Conservation (phyloP, 169 alveolate species). For the Plasmodium berghei region DNA sequence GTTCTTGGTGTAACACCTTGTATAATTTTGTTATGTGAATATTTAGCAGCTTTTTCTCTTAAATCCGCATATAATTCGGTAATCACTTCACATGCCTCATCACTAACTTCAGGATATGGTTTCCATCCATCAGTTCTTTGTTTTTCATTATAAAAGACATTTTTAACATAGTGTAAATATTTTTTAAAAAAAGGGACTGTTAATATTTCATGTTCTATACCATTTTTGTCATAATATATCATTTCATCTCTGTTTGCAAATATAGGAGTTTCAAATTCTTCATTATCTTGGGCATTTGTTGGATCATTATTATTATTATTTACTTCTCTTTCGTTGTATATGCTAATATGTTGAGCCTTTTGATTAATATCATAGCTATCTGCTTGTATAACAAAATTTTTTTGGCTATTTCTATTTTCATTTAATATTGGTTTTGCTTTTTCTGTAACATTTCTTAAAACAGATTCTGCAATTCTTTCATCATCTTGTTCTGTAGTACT, state of each 20-base stretch:
- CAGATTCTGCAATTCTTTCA: conserved; percentile 85
- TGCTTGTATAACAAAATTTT: conserved; percentile 84
- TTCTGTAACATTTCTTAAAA: conserved; percentile 84
- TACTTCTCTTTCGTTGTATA: conserved; percentile 67
- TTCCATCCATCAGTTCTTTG: conserved; percentile 84
- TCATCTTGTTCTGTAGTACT: conserved; percentile 85
- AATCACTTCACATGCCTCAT: conserved; percentile 87
- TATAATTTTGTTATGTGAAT: conserved; percentile 78
- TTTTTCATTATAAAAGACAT: conserved; percentile 81
- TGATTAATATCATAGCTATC: conserved; percentile 83
- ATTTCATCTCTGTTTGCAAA: conserved; percentile 82
- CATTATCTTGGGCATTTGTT: conserved; percentile 68
- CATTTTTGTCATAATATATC: conserved; percentile 82
- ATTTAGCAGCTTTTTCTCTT: conserved; percentile 80
- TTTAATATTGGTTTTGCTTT: conserved; percentile 81
- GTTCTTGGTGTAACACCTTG: conserved; percentile 89
- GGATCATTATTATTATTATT: conserved; percentile 72
- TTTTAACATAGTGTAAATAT: conserved; percentile 85
- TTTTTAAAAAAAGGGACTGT: conserved; percentile 82
- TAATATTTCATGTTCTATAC: conserved; percentile 83
- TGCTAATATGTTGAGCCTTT: conserved; percentile 72
- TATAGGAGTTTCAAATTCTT: conserved; percentile 78
- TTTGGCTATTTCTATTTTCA: conserved; percentile 76
- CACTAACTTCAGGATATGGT: conserved; percentile 87
- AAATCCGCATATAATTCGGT: conserved; percentile 84